phyloP scores from a whole-genome alignment of 306 rosid genomes.

The Calophaca sinica region DNA sequence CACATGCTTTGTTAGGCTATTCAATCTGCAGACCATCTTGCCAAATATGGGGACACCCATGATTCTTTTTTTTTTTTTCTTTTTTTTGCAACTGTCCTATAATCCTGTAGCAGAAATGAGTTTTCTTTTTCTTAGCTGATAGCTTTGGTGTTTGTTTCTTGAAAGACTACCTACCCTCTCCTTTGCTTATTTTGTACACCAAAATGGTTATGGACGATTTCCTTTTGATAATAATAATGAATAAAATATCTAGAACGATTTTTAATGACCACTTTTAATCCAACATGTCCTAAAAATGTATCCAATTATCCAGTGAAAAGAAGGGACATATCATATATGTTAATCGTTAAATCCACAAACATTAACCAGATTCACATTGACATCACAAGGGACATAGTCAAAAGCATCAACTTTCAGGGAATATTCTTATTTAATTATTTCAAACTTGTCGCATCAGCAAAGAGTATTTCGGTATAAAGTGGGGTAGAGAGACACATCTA shows the following conservation, averaged over 20 bases:
- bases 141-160: neutral
- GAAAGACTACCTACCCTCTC: neutral
- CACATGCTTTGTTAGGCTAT: conserved; percentile 26
- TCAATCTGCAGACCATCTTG: conserved; percentile 23
- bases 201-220: neutral
- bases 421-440: neutral
- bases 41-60: conserved; percentile 37
- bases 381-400: conserved; percentile 12
- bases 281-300: neutral
- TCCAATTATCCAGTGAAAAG: neutral
- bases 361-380: neutral
- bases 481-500: conserved; percentile 5
- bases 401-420: neutral
- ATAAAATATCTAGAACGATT: neutral
- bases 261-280: neutral
- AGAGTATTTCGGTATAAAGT: neutral
- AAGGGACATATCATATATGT: neutral
- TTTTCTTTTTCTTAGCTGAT: conserved; percentile 24
- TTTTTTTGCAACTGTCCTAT: neutral
- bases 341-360: neutral
- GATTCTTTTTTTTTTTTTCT: neutral
- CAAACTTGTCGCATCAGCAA: neutral
- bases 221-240: neutral
- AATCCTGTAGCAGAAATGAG: neutral
- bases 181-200: conserved; percentile 8